Base-by-base conservation (phyloP, 1,284 basidiomycete genomes). In the Trichosporon sp. region DNA sequence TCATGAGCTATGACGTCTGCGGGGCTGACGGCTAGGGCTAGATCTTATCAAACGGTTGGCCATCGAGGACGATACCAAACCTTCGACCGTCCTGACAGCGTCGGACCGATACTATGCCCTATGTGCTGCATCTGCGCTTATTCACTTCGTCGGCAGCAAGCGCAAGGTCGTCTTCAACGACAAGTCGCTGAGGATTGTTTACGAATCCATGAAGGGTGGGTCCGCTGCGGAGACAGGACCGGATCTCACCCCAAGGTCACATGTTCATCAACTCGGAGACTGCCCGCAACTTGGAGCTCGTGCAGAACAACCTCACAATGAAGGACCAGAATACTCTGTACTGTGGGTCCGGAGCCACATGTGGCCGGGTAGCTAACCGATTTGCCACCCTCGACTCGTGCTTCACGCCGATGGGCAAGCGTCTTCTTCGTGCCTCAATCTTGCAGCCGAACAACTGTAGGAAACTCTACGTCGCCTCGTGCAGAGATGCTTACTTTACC, bases 181-280 rank as follows among this genome's bases (percentile, higher is more conserved):
- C 0, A 85, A 84, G 11, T 93, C 91, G 9, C 84, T 98, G n/a
- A 87, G 88, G 32, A 93, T 98, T 70, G 86, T 87, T 13, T 96
- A 91, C 78, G 85, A 88, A 0, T 88, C 92, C 1, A 89, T 92
- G 0, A 91, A 86, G 75, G 87, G 86, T 83, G 12, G 38, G 75
- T 66, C 9, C 1, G 31, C n/a, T 62, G 72, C 71, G 53, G 27
- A 60, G 21, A 25, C 13, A 44, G 58, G 42, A 23, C 31, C 18
- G 13, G 18, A 7, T n/a, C 47, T 65, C 38, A 66, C 38, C 15
- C 25, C 15, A 5, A 80, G 93, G 93, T 0, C 95, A 92, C 0
- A 92, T 97, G 90, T 88, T 96, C 86, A 92, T 98, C 74, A 95
- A 97, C 78, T 87, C 89, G 0, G 93, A 95, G 68, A 93, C 91